Evolutionary conservation across 352 stramenopile species (phyloP), one percentile per base, ranked within the genome.

Genomic region (Phytophthora parvispora): DNA sequence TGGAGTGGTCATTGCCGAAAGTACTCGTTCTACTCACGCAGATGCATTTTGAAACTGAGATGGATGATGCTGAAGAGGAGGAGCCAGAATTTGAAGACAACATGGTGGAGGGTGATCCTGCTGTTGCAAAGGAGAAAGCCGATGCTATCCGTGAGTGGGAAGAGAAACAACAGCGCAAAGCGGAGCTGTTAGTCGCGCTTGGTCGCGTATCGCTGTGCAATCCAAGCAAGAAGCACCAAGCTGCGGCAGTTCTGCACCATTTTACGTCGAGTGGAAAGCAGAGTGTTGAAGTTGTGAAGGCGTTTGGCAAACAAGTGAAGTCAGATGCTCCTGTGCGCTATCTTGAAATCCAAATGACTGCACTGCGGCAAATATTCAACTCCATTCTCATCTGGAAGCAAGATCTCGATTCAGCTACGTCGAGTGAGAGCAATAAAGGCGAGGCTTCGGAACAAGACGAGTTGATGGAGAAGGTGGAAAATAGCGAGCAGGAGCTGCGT

Each of bases 321-420:
- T 69, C 74, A 16, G 80, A 96, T 34, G 84, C 87, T 8, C 87
- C 87, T 0, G 82, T 96, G 43, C 86, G 90, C 24, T 95, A 93
- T 53, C 70, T 97, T 24, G 90, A 97, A 70, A 86, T 95, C n/a
- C 90, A 97, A 67, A 97, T 97, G 89, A 91, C 82, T 27, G 78
- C 87, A 15, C 76, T 97, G 48, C 86, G 87, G 3, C 83, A 92
- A 63, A 58, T 92, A 12, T 97, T 84, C 58, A 83, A 62, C 53
- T 77, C 75, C 10, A 81, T 96, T 62, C 55, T 96, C 9, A 59
- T 69, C 5, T 80, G 89, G 67, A 90, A 90, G 51, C 84, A 92
- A 56, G 84, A 94, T 18, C 52, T 91, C 8, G 61, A 78, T 22
- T 22, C 58, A 48, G 56, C 31, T 25, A 12, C 81, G 52, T 24